Base-by-base conservation (phyloP, 169 alveolate species). In the Eimeria nieschulzi region DNA sequence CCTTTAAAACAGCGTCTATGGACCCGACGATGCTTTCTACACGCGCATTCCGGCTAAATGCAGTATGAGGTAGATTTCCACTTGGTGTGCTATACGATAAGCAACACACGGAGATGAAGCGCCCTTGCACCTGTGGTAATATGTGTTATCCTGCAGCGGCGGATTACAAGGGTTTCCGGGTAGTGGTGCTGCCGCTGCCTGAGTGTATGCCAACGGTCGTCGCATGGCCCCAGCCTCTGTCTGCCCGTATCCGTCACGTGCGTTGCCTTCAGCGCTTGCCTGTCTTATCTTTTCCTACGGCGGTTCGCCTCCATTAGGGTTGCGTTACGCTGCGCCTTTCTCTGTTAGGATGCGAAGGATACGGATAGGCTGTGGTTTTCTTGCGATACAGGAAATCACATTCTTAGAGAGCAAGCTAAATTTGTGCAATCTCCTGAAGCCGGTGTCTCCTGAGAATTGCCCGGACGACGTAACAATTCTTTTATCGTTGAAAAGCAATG, bases 101-200 rank as follows among this genome's bases (percentile, higher is more conserved):
- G 15, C 15, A 12, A 19, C 68, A 59, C 46, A 33, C 46, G 46
- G 46, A 33, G 46, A 33, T 33, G 46, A 33, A 33, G 46, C 46
- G 46, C 46, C 46, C 46, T 33, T 33, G 46, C 46, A 33, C 46
- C 46, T 33, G 46, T 33, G 46, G 46, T 59, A 12, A 0, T 59
- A 19, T 19, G 68, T 19, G n/a, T 61, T 59, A 61, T 71, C n/a
- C 56, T 75, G 19, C 87, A 87, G 92, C 92, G n/a, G 85, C 72
- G 61, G 92, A 87, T 53, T 87, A 87, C 87, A 87, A 87, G 64
- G 92, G 92, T 2, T 87, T 87, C 80, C 86, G 92, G 9, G 92
- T 87, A 7, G 92, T 87, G 26, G 92, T 87, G 9, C 10, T 87
- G 54, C 80, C 92, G 19, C 71, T 87, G 80, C 87, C 92, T 5